Evolutionary conservation across 495 filamentous ascomycete species (phyloP).

Genomic region (Hypoxylon rickii): DNA sequence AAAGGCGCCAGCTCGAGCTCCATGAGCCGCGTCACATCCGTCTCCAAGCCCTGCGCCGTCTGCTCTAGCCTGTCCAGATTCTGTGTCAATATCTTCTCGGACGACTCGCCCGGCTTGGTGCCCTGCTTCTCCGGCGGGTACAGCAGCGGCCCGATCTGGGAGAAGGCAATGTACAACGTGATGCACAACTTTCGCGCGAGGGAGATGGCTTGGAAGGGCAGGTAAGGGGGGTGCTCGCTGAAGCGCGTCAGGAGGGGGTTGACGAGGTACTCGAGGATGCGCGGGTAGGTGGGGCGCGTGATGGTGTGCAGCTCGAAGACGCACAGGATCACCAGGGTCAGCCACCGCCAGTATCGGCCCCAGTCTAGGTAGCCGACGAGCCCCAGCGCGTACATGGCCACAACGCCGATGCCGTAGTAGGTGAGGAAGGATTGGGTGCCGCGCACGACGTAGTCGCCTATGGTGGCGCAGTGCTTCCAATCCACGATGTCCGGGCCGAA

Average conservation of each 20-base stretch:
- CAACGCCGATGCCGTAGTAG: conserved; percentile 67
- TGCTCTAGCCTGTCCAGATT: conserved; percentile 62
- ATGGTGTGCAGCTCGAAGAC: conserved; percentile 75
- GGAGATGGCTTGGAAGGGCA: conserved; percentile 85
- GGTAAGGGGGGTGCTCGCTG: conserved; percentile 63
- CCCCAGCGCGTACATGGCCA: conserved; percentile 68
- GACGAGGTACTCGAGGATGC: conserved; percentile 60
- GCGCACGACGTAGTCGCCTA: conserved; percentile 71
- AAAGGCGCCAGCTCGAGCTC: conserved; percentile 84
- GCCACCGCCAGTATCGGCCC: conserved; percentile 90
- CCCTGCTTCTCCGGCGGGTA: conserved; percentile 40
- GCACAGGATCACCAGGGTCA: conserved; percentile 68
- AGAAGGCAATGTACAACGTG: conserved; percentile 87
- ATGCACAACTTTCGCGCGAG: conserved; percentile 78
- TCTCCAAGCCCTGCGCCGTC: conserved; percentile 59
- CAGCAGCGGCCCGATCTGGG: conserved; percentile 75
- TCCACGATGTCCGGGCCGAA: conserved; percentile 76
- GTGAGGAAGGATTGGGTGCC: conserved; percentile 63
- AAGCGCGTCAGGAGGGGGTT: conserved; percentile 63
- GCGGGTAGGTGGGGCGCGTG: conserved; percentile 65
- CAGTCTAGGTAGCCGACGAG: conserved; percentile 81
- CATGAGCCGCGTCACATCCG: conserved; percentile 70
- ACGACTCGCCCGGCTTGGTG: conserved; percentile 38
- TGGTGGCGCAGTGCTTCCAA: conserved; percentile 71
- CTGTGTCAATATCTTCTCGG: conserved; percentile 46